phyloP scores from a whole-genome alignment of 495 filamentous ascomycete species.

The Penicillium desertorum region DNA sequence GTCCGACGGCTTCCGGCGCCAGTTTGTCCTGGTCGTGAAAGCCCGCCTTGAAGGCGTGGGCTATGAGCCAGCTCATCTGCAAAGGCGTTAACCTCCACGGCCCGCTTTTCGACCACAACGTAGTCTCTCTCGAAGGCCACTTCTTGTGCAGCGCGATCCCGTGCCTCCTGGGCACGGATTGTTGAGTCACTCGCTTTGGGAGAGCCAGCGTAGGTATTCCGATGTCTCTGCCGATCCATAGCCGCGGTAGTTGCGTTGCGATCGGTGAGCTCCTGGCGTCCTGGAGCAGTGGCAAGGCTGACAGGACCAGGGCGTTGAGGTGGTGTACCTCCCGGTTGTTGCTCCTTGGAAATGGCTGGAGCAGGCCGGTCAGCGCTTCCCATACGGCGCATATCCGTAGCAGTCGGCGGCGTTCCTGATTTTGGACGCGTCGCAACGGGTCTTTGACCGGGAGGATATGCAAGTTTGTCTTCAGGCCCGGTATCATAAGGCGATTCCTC shows the following conservation, averaged over 20 bases:
- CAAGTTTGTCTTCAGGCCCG: slow-evolving; percentile 28
- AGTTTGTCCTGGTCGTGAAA: slow-evolving; percentile 36
- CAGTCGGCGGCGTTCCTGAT: slow-evolving; percentile 40
- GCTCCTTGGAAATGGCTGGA: slow-evolving; percentile 30
- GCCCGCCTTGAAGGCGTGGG: slow-evolving; percentile 54
- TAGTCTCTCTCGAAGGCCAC: slow-evolving; percentile 90
- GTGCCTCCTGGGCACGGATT: slow-evolving; percentile 53
- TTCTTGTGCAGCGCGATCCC: slow-evolving; percentile 79
- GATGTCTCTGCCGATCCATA: slow-evolving; percentile 53
- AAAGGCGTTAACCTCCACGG: slow-evolving; percentile 94
- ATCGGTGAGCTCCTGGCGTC: slow-evolving; percentile 52
- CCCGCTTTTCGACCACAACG: slow-evolving; percentile 90
- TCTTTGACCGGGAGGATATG: slow-evolving; percentile 30
- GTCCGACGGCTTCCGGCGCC: slow-evolving; percentile 65
- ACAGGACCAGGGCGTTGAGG: slow-evolving; percentile 45
- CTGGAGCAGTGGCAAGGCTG: slow-evolving; percentile 60
- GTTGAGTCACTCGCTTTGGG: slow-evolving; percentile 45
- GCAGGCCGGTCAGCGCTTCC: slow-evolving; percentile 42
- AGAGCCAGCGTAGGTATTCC: slow-evolving; percentile 48
- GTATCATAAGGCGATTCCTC: slow-evolving; percentile 27
- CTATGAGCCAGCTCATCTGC: slow-evolving; percentile 90
- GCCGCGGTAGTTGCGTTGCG: slow-evolving; percentile 32
- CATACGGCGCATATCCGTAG: slow-evolving; percentile 38
- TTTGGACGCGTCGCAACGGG: slow-evolving; percentile 27
- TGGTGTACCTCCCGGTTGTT: slow-evolving; percentile 22